Evolutionary conservation across 768 basidiomycete species (phyloP), one percentile per base, ranked within the genome.

Genomic region (Tulasnella calospora): DNA sequence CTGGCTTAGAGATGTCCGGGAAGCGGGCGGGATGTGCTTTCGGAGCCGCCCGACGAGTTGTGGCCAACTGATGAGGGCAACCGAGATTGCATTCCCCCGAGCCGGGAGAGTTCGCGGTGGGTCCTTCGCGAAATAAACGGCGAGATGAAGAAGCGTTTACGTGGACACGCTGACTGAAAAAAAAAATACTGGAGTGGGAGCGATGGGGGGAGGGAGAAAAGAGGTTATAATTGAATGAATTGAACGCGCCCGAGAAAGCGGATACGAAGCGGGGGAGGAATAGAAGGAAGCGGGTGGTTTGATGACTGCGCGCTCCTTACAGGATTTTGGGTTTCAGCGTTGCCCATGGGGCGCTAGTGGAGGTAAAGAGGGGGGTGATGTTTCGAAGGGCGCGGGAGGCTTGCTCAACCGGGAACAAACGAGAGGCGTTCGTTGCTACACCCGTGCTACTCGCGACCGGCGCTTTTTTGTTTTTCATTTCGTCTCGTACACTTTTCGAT

Each of bases 91-190:
- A 9, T 61, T 61, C 57, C 57, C 23, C 57, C 57, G 57, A 61
- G 57, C 57, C 57, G 57, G 30, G 57, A 61, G 57, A 61, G 57
- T 61, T 61, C 17, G 51, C 6, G 6, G 57, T n/a, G 57, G 57
- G n/a, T 61, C 57, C 57, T 61, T 61, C 57, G 57, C 57, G 57
- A 61, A 61, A 61, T 61, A 61, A 61, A 61, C 57, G 57, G 57
- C 57, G 57, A 61, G 57, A 61, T 61, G 21, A 61, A 61, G 57
- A 61, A 61, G 57, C 19, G n/a, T 27, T 61, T 61, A 61, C 57
- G 57, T 61, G 57, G 57, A n/a, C n/a, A 30, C 30, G 57, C 55
- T 57, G 55, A 57, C 55, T 27, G n/a, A n/a, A n/a, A n/a, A n/a
- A n/a, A 57, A 9, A 38, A 57, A 57, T 57, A 27, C 57, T 61